A percentile compares a stretch with the other conserved stretches of the same genome.
These are phyloP conservation scores for Adansonia madagascariensis DNA, from an alignment of 441 rosid genomes.

Conservation along the genomic window DNA sequence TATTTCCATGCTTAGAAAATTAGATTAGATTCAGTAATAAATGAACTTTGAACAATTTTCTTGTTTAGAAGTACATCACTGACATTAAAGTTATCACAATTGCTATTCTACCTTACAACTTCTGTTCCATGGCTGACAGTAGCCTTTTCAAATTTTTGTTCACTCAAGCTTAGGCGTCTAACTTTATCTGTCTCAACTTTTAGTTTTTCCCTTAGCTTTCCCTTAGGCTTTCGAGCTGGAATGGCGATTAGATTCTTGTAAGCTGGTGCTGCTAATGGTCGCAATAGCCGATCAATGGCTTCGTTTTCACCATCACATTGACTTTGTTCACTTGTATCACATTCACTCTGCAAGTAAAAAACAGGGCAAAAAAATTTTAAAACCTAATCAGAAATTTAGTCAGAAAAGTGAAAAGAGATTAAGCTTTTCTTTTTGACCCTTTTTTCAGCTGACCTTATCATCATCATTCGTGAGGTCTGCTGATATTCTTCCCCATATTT, in stretches of 20 bases:
- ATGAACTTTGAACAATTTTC: not conserved
- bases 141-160: conserved; percentile 63
- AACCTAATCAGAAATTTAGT: not conserved
- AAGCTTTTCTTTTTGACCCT: not conserved
- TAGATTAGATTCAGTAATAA: not conserved
- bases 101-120: conserved; percentile 49
- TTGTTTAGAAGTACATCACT: not conserved
- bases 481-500: conserved; percentile 44
- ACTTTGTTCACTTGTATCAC: conserved; percentile 31
- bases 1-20: not conserved
- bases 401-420: conserved; percentile 6
- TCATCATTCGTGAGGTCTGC: conserved; percentile 41
- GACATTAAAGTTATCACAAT: not conserved
- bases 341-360: conserved; percentile 46
- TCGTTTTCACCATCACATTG: conserved; percentile 41
- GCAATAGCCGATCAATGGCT: conserved; percentile 28
- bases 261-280: conserved; percentile 27
- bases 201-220: conserved; percentile 51
- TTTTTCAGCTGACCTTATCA: conserved; percentile 46
- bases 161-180: conserved; percentile 67
- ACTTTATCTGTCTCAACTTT: conserved; percentile 47
- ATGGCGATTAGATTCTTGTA: conserved; percentile 61
- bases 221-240: conserved; percentile 70
- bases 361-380: not conserved
- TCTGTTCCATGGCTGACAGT: conserved; percentile 49